phyloP scores from a whole-genome alignment of 805 yeast genomes.

The Pichia rugopelliculosa region DNA sequence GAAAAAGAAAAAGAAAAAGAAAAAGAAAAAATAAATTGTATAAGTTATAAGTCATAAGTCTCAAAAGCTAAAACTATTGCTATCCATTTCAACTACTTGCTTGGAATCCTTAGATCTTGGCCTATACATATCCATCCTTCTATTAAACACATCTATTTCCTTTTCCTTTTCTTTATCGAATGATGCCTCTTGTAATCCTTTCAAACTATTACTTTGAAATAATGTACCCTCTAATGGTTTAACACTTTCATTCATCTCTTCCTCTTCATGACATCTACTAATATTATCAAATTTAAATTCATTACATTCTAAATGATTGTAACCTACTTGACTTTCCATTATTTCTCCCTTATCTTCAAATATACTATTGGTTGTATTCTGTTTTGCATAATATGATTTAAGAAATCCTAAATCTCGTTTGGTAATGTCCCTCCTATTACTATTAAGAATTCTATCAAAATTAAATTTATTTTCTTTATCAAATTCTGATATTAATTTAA shows the following conservation, averaged over 20 bases:
- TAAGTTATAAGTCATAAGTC: no score
- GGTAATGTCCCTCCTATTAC: neutral
- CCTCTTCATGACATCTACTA: constrained; percentile 1
- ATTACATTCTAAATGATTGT: constrained; percentile 16
- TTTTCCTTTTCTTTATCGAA: no score
- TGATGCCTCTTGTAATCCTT: neutral
- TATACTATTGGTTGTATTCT: neutral
- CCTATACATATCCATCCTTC: neutral
- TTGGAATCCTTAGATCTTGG: neutral
- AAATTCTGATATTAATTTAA: constrained; percentile 27
- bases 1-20: no score
- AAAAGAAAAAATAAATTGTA: no score
- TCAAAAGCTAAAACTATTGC: no score
- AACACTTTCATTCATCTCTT: neutral
- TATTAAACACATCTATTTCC: no score
- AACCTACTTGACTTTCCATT: constrained; percentile 17
- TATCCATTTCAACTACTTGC: neutral
- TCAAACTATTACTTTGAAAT: neutral
- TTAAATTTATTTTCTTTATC: neutral
- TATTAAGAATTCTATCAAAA: constrained; percentile 12
- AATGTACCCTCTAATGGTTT: neutral
- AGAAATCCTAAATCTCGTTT: constrained; percentile 8
- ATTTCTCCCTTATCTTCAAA: neutral
- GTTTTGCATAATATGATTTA: no score
- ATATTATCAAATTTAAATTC: constrained; percentile 14